A percentile compares a stretch with the other conserved stretches of the same genome.
These are phyloP conservation scores for Monosporascus sp. DNA, from an alignment of 2,329 filamentous ascomycete genomes.

Conservation along the genomic window DNA sequence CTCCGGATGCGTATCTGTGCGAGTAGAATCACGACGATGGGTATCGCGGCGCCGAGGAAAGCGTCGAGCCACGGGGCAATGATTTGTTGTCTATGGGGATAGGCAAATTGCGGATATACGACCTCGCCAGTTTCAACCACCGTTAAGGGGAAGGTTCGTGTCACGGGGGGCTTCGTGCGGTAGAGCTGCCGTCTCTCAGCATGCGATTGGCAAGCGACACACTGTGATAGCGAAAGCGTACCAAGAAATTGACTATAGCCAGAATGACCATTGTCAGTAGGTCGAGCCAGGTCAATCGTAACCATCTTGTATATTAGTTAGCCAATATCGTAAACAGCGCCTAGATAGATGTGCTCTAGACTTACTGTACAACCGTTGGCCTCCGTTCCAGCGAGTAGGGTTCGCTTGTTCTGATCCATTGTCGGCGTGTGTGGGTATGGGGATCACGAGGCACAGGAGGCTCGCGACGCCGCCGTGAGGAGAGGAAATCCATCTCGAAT, in stretches of 20 bases:
- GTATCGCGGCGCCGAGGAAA: conserved; percentile 51
- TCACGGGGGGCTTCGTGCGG: conserved; percentile 47
- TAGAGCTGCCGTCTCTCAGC: conserved; percentile 37
- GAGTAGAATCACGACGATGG: conserved; percentile 50
- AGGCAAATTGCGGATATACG: conserved; percentile 59
- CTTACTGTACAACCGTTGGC: conserved; percentile 1
- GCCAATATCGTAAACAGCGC: no score
- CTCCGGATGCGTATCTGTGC: conserved; percentile 53
- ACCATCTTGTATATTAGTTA: conserved; percentile 1
- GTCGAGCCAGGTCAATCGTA: conserved; percentile 4
- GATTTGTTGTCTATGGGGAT: conserved; percentile 58
- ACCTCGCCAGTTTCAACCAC: conserved; percentile 54
- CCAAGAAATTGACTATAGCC: not conserved
- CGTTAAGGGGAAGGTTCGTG: conserved; percentile 57
- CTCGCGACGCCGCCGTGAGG: not conserved
- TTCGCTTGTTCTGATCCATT: not conserved
- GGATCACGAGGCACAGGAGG: not conserved
- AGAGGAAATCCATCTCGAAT: not conserved
- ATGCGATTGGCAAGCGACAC: not conserved
- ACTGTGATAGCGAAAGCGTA: not conserved
- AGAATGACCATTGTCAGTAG: conserved; percentile 2
- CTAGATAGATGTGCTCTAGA: no score
- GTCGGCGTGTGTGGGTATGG: not conserved
- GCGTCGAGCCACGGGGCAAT: conserved; percentile 55
- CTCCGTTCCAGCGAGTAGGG: conserved; percentile 1